phyloP scores from a whole-genome alignment of 306 rosid genomes.

The Cucumis cinereus region DNA sequence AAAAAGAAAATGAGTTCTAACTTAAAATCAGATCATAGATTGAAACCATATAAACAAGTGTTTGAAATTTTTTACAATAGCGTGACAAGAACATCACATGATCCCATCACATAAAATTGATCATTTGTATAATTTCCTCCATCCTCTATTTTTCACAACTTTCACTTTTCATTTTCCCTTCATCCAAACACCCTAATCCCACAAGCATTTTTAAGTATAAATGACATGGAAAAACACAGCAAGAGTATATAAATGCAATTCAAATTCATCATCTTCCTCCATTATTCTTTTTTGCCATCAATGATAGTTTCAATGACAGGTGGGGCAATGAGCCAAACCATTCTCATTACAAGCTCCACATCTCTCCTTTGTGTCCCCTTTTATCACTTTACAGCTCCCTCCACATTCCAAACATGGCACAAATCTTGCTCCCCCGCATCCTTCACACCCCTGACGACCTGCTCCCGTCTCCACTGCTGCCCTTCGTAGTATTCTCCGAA shows the following conservation, averaged over 20 bases:
- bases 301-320: constrained; percentile 19
- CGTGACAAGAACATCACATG: background rate
- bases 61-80: background rate
- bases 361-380: constrained; percentile 27
- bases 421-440: constrained; percentile 77
- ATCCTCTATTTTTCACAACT: background rate
- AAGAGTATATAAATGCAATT: background rate
- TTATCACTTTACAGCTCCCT: constrained; percentile 55
- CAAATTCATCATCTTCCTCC: background rate
- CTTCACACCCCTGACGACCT: constrained; percentile 45
- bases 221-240: background rate
- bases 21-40: background rate
- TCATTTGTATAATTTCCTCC: background rate
- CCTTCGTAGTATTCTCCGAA: constrained; percentile 36
- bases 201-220: background rate
- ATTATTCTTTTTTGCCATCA: background rate
- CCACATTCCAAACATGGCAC: constrained; percentile 80
- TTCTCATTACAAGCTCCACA: constrained; percentile 65
- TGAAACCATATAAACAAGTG: background rate
- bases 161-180: background rate
- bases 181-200: background rate
- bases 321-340: constrained; percentile 58
- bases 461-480: constrained; percentile 60
- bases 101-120: background rate
- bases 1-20: too few relatives aligned